Percentiles rank a stretch among this genome's conserved stretches.
These are phyloP conservation scores for Globisporangium ultimum DNA, from an alignment of 352 stramenopile genomes.

Conservation along the genomic window DNA sequence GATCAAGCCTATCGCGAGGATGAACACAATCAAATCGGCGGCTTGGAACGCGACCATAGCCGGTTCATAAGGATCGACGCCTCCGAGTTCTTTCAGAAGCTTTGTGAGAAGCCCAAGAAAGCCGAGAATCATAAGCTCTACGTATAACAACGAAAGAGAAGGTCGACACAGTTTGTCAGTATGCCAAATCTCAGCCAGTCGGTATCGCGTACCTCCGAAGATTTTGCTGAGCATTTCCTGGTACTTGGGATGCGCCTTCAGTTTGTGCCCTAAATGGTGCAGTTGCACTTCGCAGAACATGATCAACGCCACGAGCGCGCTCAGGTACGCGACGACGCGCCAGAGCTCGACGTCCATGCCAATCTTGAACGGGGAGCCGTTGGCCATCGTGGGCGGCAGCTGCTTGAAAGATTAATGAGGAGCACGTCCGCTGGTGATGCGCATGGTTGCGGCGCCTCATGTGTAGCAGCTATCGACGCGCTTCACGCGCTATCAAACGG, in stretches of 20 bases:
- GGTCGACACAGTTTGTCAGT: no score
- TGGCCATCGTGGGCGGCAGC: neutral
- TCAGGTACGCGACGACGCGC: slow-evolving; percentile 46
- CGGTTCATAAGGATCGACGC: slow-evolving; percentile 21
- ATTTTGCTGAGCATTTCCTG: slow-evolving; percentile 64
- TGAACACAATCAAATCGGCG: slow-evolving; percentile 57
- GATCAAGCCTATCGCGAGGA: slow-evolving; percentile 51
- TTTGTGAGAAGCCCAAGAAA: slow-evolving; percentile 54
- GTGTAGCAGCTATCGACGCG: no score
- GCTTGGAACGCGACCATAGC: slow-evolving; percentile 50
- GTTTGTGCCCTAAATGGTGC: slow-evolving; percentile 41
- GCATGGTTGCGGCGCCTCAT: no score
- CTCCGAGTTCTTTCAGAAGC: slow-evolving; percentile 34
- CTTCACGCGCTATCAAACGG: no score
- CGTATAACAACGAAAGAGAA: no score
- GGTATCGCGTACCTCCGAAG: slow-evolving; percentile 25
- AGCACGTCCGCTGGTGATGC: no score
- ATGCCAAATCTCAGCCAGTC: no score
- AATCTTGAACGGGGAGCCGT: slow-evolving; percentile 49
- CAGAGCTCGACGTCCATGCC: slow-evolving; percentile 50
- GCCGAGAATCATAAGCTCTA: slow-evolving; percentile 57
- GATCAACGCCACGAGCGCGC: slow-evolving; percentile 42
- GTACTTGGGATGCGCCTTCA: slow-evolving; percentile 54
- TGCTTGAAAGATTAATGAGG: no score
- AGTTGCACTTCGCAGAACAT: slow-evolving; percentile 42